Base-by-base conservation (phyloP, 2,329 filamentous ascomycete genomes). In the Ophiostoma perfectum region DNA sequence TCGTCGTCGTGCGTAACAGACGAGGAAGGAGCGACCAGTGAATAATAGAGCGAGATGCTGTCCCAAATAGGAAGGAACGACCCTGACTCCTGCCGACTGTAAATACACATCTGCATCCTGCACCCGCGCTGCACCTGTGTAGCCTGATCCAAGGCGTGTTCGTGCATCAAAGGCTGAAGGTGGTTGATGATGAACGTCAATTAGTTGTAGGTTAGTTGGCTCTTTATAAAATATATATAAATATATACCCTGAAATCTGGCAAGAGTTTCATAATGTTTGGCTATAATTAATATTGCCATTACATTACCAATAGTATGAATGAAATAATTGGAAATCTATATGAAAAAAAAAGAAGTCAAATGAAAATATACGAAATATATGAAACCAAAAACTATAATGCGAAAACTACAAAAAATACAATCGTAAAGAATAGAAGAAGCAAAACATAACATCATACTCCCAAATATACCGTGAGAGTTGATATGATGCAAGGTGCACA, bases 1-100 rank as follows among this genome's bases (percentile, higher is more conserved):
- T 1, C 27, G 27, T 27, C 27, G 27, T 27, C 27, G 36, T n/a
- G 36, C 18, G 58, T 62, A 3, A 0, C 88, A 64, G 62, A 85
- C 1, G 87, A 52, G 64, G 64, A 52, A 65, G 64, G 64, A 42
- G 64, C 64, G 45, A 65, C 18, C 45, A 90, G 76, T 90, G 88
- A 88, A 82, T 81, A 69, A 86, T 88, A 36, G 83, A 86, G 72
- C 14, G 87, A 90, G 78, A 90, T 44, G 39, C 90, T 74, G 82
- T 49, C 44, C 45, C 27, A 41, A 41, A 18, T 52, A 65, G 64
- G 44, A 49, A 52, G 39, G 45, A 65, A 16, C 39, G 27, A 5
- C 6, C 18, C 7, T n/a, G 16, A 18, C 49, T 52, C 6, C 49
- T 52, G 18, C 7, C n/a, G 3, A n/a, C 6, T n/a, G 16, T 52